These are phyloP conservation scores for Plasmodium vinckei DNA, from an alignment of 169 alveolate species.

Conservation along the genomic window DNA sequence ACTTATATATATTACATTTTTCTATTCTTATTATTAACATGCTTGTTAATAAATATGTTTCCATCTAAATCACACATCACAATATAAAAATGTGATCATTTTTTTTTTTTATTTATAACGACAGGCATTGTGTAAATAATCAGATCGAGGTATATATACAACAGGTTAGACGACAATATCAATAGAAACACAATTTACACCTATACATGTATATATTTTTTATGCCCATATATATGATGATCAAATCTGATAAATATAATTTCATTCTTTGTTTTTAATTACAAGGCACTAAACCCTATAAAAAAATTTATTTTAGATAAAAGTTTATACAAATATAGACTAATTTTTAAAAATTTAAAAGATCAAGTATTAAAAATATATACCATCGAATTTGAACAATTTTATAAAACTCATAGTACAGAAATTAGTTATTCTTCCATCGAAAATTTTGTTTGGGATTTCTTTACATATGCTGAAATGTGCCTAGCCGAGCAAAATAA, in stretches of 20 bases:
- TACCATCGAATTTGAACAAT: slow-evolving; percentile 66
- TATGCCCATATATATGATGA: too few relatives aligned
- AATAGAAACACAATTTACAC: not conserved
- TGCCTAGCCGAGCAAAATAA: slow-evolving; percentile 32
- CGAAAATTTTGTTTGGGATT: slow-evolving; percentile 67
- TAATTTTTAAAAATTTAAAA: slow-evolving; percentile 45
- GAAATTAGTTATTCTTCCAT: slow-evolving; percentile 48
- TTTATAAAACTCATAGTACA: slow-evolving; percentile 13
- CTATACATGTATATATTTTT: not conserved
- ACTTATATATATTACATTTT: too few relatives aligned
- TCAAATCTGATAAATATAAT: not conserved
- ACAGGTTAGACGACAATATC: slow-evolving; percentile 18
- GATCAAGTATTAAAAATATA: slow-evolving; percentile 40
- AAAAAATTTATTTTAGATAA: slow-evolving; percentile 24
- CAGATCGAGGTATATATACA: slow-evolving; percentile 66
- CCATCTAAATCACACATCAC: too few relatives aligned
- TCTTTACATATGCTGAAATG: slow-evolving; percentile 66
- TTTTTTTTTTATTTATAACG: not conserved
- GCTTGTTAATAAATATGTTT: too few relatives aligned
- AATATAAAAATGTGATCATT: not conserved
- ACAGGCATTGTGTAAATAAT: slow-evolving; percentile 65
- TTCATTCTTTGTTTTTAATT: not conserved
- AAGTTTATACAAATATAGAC: slow-evolving; percentile 55
- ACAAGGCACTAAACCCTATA: slow-evolving; percentile 55
- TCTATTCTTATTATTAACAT: too few relatives aligned